Conservation (phyloP, 306 rosid species). For the Sindora glabra region DNA sequence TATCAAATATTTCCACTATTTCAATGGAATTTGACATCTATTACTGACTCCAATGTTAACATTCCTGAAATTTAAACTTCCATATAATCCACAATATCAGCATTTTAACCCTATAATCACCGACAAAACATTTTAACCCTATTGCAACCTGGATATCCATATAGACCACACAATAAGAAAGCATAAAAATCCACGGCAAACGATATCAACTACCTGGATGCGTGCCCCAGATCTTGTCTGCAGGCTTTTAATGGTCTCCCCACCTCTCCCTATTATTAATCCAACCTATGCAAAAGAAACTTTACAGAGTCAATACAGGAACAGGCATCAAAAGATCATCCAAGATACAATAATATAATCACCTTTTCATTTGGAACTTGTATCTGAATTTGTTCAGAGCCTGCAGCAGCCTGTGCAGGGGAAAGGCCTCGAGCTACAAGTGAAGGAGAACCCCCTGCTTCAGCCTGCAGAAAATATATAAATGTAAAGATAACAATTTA, state of each 20-base stretch:
- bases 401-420: conserved; percentile 55
- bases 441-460: conserved; percentile 98
- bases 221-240: conserved; percentile 97
- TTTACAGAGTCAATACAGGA: neutral
- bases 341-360: too few relatives aligned
- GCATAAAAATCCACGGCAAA: conserved; percentile 2
- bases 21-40: too few relatives aligned
- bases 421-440: conserved; percentile 89
- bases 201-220: conserved; percentile 84
- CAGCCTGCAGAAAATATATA: conserved; percentile 58
- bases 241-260: conserved; percentile 88
- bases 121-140: neutral
- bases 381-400: conserved; percentile 91
- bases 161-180: neutral
- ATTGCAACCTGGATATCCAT: neutral
- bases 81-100: too few relatives aligned
- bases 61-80: neutral
- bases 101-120: neutral
- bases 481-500: neutral
- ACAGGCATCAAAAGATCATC: neutral
- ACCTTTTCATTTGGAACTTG: conserved; percentile 98
- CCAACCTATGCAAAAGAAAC: conserved; percentile 57
- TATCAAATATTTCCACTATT: too few relatives aligned
- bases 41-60: too few relatives aligned
- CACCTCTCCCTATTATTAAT: conserved; percentile 94